phyloP scores from a whole-genome alignment of 2,329 filamentous ascomycete genomes.

The Calonectria multiphialidica region DNA sequence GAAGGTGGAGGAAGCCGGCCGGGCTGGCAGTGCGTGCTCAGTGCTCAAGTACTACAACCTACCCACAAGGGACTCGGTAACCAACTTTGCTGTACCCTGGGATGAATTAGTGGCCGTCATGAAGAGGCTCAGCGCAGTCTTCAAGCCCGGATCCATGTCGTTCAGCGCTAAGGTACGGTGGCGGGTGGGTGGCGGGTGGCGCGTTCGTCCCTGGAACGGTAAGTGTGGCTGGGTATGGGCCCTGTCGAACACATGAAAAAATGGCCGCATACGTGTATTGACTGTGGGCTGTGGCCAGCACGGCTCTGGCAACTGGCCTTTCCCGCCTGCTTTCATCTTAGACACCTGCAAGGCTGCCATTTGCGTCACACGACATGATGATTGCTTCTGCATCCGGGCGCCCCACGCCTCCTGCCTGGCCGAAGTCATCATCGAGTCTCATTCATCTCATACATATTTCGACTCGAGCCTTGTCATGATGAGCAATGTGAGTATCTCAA shows the following conservation, averaged over 20 bases:
- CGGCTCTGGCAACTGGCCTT: neutral
- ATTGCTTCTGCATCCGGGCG: neutral
- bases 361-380: slow-evolving; percentile 24
- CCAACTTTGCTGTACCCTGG: slow-evolving; percentile 24
- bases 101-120: slow-evolving; percentile 42
- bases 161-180: slow-evolving; percentile 5
- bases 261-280: slow-evolving; percentile 15
- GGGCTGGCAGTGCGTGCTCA: slow-evolving; percentile 5
- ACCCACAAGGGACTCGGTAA: neutral
- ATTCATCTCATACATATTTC: neutral
- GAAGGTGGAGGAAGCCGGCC: slow-evolving; percentile 25
- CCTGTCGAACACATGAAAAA: neutral
- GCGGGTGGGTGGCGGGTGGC: slow-evolving; percentile 12
- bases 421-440: neutral
- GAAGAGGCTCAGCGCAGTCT: slow-evolving; percentile 31
- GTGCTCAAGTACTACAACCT: neutral
- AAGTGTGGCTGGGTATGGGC: slow-evolving; percentile 22
- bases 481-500: neutral
- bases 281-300: neutral
- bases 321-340: slow-evolving; percentile 12
- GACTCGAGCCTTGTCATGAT: neutral
- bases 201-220: neutral
- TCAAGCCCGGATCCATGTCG: slow-evolving; percentile 1
- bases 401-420: neutral
- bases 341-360: slow-evolving; percentile 12